Base-by-base conservation (phyloP, 306 rosid species). In the Acacia confusa region DNA sequence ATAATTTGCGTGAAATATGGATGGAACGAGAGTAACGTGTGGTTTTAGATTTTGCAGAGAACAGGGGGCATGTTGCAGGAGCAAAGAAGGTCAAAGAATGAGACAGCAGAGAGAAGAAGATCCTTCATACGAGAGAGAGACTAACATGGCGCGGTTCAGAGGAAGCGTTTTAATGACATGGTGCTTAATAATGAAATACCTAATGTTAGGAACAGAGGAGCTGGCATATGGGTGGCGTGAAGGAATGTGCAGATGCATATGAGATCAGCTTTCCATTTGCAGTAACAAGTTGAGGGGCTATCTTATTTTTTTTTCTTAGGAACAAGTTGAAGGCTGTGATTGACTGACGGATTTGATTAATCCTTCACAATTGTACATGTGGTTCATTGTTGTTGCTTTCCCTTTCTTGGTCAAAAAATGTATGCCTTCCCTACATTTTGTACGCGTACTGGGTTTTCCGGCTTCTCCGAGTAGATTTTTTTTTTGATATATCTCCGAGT, bases 51-150 rank as follows among this genome's bases (percentile, higher is more conserved):
- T 22, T 16, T 47, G 41, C 84, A 81, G 86, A 75, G 70, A 41
- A 78, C 36, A 6, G 40, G 6, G 6, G 40, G 40, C 8, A 36
- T 36, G 65, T 9, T 47, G 13, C 68, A 70, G 71, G 77, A 36
- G 66, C 78, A 78, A 57, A 58, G 81, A 72, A 78, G 36, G 75
- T 71, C 72, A 40, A 72, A 58, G 75, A 82, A 78, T 47, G 66
- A 22, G 69, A 58, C 72, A 41, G 6, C 14, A 55, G 50, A 36
- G 66, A 71, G 43, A 65, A 20, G 71, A 28, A 52, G 9, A 53
- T 78, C 25, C 48, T 78, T 60, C 48, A 19, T 14, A 1, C 47
- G 75, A 40, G 43, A 20, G 8, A 2, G 22, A 20, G 24, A 9
- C 2, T 44, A 68, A 53, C 0, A 60, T 63, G 68, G 69, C 40